Evolutionary conservation across 1,139 yeast genomes (phyloP).

Genomic region (Tardiomyces depauwii): DNA sequence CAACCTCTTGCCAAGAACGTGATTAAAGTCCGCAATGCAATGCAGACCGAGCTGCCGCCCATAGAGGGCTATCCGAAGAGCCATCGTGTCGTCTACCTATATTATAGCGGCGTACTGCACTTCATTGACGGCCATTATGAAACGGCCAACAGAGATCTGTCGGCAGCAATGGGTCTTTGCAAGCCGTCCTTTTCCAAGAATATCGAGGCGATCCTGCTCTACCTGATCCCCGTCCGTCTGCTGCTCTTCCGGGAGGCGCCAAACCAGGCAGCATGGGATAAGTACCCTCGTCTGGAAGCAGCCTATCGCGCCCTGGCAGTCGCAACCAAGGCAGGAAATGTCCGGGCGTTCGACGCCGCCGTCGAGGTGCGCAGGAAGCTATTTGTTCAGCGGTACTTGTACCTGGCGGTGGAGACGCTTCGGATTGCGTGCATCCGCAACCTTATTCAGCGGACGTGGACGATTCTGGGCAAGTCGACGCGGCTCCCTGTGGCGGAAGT

Average conservation of each 20-base stretch:
- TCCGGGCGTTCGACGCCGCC: constrained; percentile 35
- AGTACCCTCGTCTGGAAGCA: constrained; percentile 33
- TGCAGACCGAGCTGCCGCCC: constrained; percentile 42
- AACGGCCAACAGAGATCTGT: constrained; percentile 39
- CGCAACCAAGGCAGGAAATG: constrained; percentile 45
- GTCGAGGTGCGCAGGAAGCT: constrained; percentile 37
- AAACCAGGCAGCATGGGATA: constrained; percentile 34
- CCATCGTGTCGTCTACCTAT: constrained; percentile 50
- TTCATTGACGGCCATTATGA: constrained; percentile 52
- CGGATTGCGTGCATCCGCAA: constrained; percentile 41
- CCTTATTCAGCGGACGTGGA: constrained; percentile 40
- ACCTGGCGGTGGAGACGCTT: constrained; percentile 47
- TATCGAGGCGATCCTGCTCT: constrained; percentile 29
- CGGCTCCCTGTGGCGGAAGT: constrained; percentile 40
- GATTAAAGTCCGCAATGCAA: constrained; percentile 57
- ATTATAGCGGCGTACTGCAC: constrained; percentile 53
- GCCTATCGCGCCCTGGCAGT: constrained; percentile 41
- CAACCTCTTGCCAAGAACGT: constrained; percentile 70
- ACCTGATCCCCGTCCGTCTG: constrained; percentile 27
- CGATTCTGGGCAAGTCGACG: constrained; percentile 25
- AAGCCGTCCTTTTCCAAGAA: constrained; percentile 14
- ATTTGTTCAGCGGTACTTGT: constrained; percentile 50
- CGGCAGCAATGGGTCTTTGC: constrained; percentile 36
- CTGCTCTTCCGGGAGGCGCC: constrained; percentile 18
- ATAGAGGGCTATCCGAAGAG: constrained; percentile 35